Conservation (phyloP, 1,284 basidiomycete species). For the Cystobasidium slooffiae region DNA sequence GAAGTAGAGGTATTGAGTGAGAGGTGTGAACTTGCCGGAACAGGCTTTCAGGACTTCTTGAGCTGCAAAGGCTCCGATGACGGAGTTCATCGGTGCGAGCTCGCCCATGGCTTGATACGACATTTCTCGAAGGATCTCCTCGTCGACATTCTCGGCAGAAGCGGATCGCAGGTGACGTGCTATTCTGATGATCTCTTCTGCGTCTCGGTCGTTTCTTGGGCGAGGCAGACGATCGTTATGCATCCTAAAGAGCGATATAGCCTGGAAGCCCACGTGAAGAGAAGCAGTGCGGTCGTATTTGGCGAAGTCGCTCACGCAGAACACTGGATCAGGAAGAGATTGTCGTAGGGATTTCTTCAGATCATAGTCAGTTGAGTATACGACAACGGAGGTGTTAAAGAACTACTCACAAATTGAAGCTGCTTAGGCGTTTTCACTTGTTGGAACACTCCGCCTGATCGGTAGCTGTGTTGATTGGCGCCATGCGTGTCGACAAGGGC, state of each 20-base stretch:
- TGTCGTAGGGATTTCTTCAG: conserved; percentile 88
- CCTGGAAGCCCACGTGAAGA: conserved; percentile 94
- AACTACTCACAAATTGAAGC: conserved; percentile 76
- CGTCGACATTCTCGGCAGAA: conserved; percentile 75
- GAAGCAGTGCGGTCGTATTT: conserved; percentile 93
- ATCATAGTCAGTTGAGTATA: not conserved
- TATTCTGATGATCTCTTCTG: conserved; percentile 69
- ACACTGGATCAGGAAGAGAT: conserved; percentile 79
- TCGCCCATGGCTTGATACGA: conserved; percentile 92
- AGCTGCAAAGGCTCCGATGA: conserved; percentile 95
- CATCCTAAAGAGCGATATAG: conserved; percentile 76
- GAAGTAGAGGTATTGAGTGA: conserved; percentile 94
- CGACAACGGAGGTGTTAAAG: not conserved
- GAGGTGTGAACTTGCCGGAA: conserved; percentile 97
- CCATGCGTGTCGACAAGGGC: conserved; percentile 93
- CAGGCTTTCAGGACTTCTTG: conserved; percentile 98
- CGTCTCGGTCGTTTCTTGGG: conserved; percentile 83
- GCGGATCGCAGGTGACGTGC: conserved; percentile 71
- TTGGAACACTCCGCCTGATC: conserved; percentile 90
- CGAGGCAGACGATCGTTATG: conserved; percentile 76
- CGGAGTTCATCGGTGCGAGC: conserved; percentile 86
- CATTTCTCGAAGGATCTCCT: conserved; percentile 76
- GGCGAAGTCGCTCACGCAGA: conserved; percentile 94
- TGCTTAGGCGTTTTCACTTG: conserved; percentile 99
- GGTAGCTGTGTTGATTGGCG: conserved; percentile 75